Base-by-base conservation (phyloP, 1,139 yeast species). In the Suhomyces ambrosiae region DNA sequence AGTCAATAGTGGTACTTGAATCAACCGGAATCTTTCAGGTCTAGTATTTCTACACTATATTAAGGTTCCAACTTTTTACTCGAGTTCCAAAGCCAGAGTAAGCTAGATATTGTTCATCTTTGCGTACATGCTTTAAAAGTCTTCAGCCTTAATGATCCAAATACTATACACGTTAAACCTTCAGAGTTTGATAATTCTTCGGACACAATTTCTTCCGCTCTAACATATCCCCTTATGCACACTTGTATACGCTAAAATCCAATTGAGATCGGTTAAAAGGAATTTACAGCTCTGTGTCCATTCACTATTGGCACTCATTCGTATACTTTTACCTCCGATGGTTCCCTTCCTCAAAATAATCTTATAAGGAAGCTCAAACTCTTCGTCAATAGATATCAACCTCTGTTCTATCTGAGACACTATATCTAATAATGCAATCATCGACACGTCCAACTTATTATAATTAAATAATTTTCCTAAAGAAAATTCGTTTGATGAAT, bases 281-380 rank as follows among this genome's bases (percentile, higher is more conserved):
- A 81, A 84, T 53, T 86, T 84, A 61, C 96, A 90, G 1, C 96
- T 90, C 23, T 81, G 78, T 0, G 97, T 88, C 98, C 98, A 92
- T 45, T 85, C 88, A 30, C 80, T 79, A 53, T 83, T 84, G 8
- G 87, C 76, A 2, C 88, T 79, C 2, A 88, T 75, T 37, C 83
- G 68, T 11, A 92, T 84, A 41, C 88, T 80, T 42, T 80, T 76
- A 0, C 87, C 90, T 1, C 95, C 96, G 33, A 92, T 84, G 37
- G 75, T 72, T 47, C 86, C 96, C 17, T 51, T 49, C 28, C 73
- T 71, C 6, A 44, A 31, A 3, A 63, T 49, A 56, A 52, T 74
- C 14, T 68, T 53, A 52, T 87, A 89, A 0, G 97, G 97, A 17
- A 88, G 60, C 37, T 81, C 88, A 29, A 83, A 71, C n/a, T 74